These are phyloP conservation scores for Pseudocercospora musae DNA, from an alignment of 2,329 filamentous ascomycete species.

Conservation along the genomic window DNA sequence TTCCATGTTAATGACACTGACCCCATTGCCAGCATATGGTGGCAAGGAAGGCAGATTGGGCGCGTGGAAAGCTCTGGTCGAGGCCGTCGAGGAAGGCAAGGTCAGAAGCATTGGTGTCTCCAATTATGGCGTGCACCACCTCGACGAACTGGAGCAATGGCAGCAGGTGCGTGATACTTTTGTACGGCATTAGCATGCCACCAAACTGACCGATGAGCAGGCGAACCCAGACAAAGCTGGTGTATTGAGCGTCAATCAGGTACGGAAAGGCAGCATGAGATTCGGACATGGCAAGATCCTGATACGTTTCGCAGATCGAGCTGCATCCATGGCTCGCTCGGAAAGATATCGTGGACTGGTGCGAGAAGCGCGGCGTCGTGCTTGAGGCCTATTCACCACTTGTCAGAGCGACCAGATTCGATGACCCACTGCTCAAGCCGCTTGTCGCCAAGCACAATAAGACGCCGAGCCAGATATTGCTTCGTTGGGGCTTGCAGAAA, in stretches of 20 bases:
- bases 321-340: slow-evolving; percentile 83
- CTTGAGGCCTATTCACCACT: slow-evolving; percentile 49
- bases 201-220: not conserved
- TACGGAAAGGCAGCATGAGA: not conserved
- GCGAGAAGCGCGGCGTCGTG: slow-evolving; percentile 51
- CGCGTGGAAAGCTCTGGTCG: slow-evolving; percentile 54
- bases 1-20: not conserved
- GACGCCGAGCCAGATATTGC: slow-evolving; percentile 55
- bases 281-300: not conserved
- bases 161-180: slow-evolving; percentile 40
- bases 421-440: slow-evolving; percentile 52
- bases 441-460: slow-evolving; percentile 57
- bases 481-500: slow-evolving; percentile 62
- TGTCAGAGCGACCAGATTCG: slow-evolving; percentile 44
- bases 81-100: slow-evolving; percentile 51
- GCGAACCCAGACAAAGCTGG: slow-evolving; percentile 55
- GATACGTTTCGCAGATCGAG: slow-evolving; percentile 50
- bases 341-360: slow-evolving; percentile 78
- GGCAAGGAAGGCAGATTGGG: slow-evolving; percentile 49
- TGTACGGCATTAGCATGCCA: not conserved
- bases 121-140: slow-evolving; percentile 56
- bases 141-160: slow-evolving; percentile 53
- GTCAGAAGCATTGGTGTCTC: slow-evolving; percentile 53
- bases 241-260: slow-evolving; percentile 78
- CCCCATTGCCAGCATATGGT: slow-evolving; percentile 43